A percentile compares a stretch with the other conserved stretches of the same genome.
Conservation (phyloP, 441 rosid species). For the Pelargonium fulgidum region DNA sequence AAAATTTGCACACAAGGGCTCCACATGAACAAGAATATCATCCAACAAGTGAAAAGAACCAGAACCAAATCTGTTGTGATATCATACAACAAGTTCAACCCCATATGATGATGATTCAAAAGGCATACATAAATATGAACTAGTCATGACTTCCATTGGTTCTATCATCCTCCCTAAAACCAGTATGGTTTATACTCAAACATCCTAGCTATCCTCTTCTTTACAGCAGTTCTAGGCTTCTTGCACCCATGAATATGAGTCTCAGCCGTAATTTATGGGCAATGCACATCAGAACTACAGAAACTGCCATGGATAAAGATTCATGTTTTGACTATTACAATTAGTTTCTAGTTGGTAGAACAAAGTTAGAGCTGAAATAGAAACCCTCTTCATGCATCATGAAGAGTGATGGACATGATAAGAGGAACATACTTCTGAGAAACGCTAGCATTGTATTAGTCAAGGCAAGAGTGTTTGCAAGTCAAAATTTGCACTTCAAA, state of each 20-base stretch:
- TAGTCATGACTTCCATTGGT: not conserved
- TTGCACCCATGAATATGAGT: not conserved
- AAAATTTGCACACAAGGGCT: not conserved
- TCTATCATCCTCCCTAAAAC: not conserved
- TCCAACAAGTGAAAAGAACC: not conserved
- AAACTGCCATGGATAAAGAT: not conserved
- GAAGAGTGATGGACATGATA: not conserved
- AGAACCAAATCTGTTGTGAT: not conserved
- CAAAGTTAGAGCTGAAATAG: not conserved
- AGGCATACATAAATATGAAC: not conserved
- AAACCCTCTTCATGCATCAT: not conserved
- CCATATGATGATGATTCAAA: not conserved
- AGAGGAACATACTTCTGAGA: not conserved
- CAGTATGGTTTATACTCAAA: not conserved
- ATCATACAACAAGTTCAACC: not conserved
- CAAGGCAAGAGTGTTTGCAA: not conserved
- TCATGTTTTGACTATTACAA: not conserved
- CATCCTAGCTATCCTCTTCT: not conserved
- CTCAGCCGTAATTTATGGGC: not conserved
- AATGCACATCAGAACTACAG: not conserved
- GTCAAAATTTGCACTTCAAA: not conserved
- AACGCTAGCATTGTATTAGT: not conserved
- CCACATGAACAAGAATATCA: not conserved
- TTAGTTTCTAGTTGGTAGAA: not conserved
- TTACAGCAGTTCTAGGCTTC: not conserved